Base-by-base conservation (phyloP, 495 filamentous ascomycete genomes). In the Penicillium alfredii region DNA sequence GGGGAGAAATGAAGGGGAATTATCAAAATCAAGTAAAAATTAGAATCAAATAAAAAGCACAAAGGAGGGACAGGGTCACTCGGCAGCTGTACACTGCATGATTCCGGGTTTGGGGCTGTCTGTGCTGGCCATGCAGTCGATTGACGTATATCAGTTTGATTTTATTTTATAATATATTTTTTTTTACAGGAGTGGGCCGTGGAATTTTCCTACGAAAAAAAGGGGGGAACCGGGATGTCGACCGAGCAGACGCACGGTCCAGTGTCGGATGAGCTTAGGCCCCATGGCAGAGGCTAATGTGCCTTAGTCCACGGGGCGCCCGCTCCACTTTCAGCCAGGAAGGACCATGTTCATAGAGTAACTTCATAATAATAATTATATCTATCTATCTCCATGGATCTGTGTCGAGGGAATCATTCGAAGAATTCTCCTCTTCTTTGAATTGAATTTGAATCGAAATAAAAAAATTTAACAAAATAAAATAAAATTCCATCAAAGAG, bases 281-380 rank as follows among this genome's bases (percentile, higher is more conserved):
- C 50, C 33, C 45, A 38, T 42, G 48, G 38, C 26, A 35, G 44
- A 47, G 49, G 49, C 49, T 49, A 52, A 43, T 34, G 40, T 31
- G 45, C 40, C 40, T 51, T 47, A 55, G 40, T 13, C 47, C 51
- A 55, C 52, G 51, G 52, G 49, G 52, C n/a, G n/a, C n/a, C n/a
- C n/a, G n/a, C n/a, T n/a, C n/a, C n/a, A n/a, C n/a, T n/a, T n/a
- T n/a, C n/a, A n/a, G n/a, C n/a, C n/a, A n/a, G n/a, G n/a, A n/a
- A n/a, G n/a, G n/a, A n/a, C n/a, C n/a, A n/a, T n/a, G n/a, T n/a
- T n/a, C n/a, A n/a, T n/a, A n/a, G n/a, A n/a, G n/a, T n/a, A n/a
- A n/a, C n/a, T n/a, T n/a, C n/a, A n/a, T n/a, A n/a, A n/a, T n/a
- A n/a, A n/a, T n/a, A n/a, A n/a, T n/a, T n/a, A n/a, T n/a, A n/a